Evolutionary conservation across 2,329 filamentous ascomycete species (phyloP), one percentile per base, ranked within the genome.

Genomic region (Apiospora kogelbergensis): DNA sequence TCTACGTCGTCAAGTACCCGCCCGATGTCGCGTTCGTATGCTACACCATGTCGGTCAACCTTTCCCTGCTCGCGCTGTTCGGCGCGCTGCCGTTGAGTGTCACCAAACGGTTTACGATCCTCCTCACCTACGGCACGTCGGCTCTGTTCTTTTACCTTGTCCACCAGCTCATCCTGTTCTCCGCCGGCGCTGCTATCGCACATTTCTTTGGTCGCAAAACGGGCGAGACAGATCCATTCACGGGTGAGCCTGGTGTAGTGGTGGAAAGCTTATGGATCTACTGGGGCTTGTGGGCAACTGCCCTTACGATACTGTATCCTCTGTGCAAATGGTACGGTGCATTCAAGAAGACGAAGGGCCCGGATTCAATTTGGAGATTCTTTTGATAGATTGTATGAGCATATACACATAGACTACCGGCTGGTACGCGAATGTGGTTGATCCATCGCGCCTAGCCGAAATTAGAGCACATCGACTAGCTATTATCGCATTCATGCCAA

Each of bases 1-100:
- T 85, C 74, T 85, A 84, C 76, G 72, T 84, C 57, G 74, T 80
- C 71, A 84, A 84, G 73, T 84, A 84, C 64, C 83, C 83, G 0
- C 83, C 83, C 5, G 83, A 85, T 70, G 76, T 84, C 4, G 82
- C 82, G 3, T 84, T 83, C 70, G 83, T 81, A 78, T 76, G 81
- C 3, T 81, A 80, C 44, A 81, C 81, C 13, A 75, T 84, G 63
- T 78, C 79, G 0, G 78, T 71, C 6, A 84, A 81, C 70, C 73
- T 84, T 0, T 70, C 82, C 3, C 74, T 84, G 0, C 77, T 85
- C 0, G 80, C 80, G 1, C 22, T 78, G 1, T 81, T 85, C 6
- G 74, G 74, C 0, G 72, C 74, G 0, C 64, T 83, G 0, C 82
- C 83, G 0, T 67, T 72, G 0, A 45, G 42, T 1, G 37, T 80